phyloP scores from a whole-genome alignment of 2,329 filamentous ascomycete genomes.

The Stachybotrys chlorohalonatus region DNA sequence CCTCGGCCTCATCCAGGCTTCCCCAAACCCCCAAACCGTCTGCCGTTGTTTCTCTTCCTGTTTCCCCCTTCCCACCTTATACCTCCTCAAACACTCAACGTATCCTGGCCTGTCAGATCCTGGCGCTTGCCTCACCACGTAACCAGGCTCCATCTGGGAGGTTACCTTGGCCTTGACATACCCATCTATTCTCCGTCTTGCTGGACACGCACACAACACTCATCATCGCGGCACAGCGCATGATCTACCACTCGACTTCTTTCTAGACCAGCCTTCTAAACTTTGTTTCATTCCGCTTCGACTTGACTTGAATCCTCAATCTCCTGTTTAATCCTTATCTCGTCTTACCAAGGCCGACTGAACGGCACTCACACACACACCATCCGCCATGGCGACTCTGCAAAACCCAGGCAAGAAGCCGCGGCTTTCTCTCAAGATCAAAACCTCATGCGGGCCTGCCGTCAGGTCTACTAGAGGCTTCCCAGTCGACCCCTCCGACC shows the following conservation, averaged over 20 bases:
- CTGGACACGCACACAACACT: too few species aligned
- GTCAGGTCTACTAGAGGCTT: conserved; percentile 24
- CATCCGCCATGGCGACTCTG: conserved; percentile 24
- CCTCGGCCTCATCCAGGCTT: conserved; percentile 10
- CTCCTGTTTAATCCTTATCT: background rate
- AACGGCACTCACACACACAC: background rate
- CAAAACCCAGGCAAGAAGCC: conserved; percentile 38
- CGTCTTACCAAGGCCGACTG: background rate
- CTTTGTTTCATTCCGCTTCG: background rate
- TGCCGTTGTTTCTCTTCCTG: background rate
- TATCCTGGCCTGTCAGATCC: background rate
- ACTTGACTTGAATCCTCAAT: background rate
- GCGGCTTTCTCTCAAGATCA: conserved; percentile 47
- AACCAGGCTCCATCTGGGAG: background rate
- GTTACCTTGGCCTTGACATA: background rate
- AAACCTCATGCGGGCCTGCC: conserved; percentile 28
- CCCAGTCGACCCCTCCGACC: conserved; percentile 44
- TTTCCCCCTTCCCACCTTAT: conserved; percentile 3
- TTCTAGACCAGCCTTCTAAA: background rate
- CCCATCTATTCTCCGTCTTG: background rate
- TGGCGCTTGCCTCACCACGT: background rate
- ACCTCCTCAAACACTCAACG: conserved; percentile 1
- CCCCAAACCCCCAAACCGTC: background rate
- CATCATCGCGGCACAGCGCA: background rate
- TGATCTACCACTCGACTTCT: background rate